phyloP scores from a whole-genome alignment of 1,139 yeast genomes.

The Yamadazyma taylorii region DNA sequence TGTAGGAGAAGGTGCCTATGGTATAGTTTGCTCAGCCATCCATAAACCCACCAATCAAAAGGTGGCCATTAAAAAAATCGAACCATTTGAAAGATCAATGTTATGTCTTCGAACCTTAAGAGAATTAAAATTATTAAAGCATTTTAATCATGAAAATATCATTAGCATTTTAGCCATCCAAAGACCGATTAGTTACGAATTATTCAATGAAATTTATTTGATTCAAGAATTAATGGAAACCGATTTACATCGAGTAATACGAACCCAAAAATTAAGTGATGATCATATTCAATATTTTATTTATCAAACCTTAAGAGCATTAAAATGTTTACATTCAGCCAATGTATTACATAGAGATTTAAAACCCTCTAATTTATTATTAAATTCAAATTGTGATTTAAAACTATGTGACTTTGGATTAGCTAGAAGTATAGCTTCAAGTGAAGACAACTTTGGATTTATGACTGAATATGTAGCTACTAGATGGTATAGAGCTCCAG shows the following conservation, averaged over 20 bases:
- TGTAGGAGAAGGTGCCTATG: conserved; percentile 98
- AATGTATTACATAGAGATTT: conserved; percentile 91
- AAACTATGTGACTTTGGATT: conserved; percentile 95
- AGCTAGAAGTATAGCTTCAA: conserved; percentile 53
- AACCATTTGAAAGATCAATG: conserved; percentile 91
- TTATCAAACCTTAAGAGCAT: conserved; percentile 86
- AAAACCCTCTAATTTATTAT: conserved; percentile 83
- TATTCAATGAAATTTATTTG: conserved; percentile 83
- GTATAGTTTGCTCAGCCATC: conserved; percentile 89
- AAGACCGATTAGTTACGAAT: conserved; percentile 73
- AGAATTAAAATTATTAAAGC: conserved; percentile 83
- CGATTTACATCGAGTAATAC: conserved; percentile 86
- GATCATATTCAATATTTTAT: conserved; percentile 93
- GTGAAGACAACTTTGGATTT: conserved; percentile 37
- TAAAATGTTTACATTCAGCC: conserved; percentile 88
- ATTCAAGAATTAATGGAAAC: conserved; percentile 97
- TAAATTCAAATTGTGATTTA: conserved; percentile 91
- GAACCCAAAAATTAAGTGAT: conserved; percentile 81
- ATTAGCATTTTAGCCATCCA: conserved; percentile 89
- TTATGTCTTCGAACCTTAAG: conserved; percentile 87
- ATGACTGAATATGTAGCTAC: conserved; percentile 98
- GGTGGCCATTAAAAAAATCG: conserved; percentile 93
- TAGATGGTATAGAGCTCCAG: conserved; percentile 97
- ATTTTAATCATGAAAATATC: conserved; percentile 88
- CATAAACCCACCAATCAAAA: conserved; percentile 86